phyloP scores from a whole-genome alignment of 2,329 filamentous ascomycete species.

The Aspergillus oerlinghausenensis region DNA sequence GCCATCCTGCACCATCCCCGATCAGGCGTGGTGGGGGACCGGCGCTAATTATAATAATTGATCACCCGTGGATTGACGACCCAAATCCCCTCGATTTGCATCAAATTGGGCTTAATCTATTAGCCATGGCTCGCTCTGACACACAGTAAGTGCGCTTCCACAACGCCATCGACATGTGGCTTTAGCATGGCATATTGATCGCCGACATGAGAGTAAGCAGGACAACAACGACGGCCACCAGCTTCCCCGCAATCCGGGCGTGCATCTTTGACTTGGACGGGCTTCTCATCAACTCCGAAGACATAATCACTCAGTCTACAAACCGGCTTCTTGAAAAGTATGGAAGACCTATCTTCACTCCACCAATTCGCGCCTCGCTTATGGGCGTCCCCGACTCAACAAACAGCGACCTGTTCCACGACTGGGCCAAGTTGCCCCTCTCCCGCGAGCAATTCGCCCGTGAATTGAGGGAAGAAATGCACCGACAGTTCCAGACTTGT shows the following conservation, averaged over 20 bases:
- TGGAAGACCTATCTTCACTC: slow-evolving; percentile 10
- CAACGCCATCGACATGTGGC: too few species aligned
- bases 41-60: neutral
- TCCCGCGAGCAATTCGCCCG: slow-evolving; percentile 26
- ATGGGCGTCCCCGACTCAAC: slow-evolving; percentile 22
- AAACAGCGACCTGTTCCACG: slow-evolving; percentile 25
- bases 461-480: slow-evolving; percentile 26
- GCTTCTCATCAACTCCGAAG: slow-evolving; percentile 32
- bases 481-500: slow-evolving; percentile 23
- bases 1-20: neutral
- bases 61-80: neutral
- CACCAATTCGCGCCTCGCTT: slow-evolving; percentile 17
- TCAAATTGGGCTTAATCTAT: too few species aligned
- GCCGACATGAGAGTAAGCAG: too few species aligned
- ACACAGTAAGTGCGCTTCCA: neutral
- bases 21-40: neutral
- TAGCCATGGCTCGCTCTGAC: neutral
- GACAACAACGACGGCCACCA: slow-evolving; percentile 2
- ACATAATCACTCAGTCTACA: slow-evolving; percentile 22
- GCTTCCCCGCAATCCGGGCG: slow-evolving; percentile 24
- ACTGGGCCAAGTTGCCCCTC: slow-evolving; percentile 28
- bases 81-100: neutral
- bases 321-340: slow-evolving; percentile 19
- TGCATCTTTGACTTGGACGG: slow-evolving; percentile 36
- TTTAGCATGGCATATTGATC: too few species aligned